Base-by-base conservation (phyloP, 192 early-diverging fungal genomes). In the Funneliformis geosporum region DNA sequence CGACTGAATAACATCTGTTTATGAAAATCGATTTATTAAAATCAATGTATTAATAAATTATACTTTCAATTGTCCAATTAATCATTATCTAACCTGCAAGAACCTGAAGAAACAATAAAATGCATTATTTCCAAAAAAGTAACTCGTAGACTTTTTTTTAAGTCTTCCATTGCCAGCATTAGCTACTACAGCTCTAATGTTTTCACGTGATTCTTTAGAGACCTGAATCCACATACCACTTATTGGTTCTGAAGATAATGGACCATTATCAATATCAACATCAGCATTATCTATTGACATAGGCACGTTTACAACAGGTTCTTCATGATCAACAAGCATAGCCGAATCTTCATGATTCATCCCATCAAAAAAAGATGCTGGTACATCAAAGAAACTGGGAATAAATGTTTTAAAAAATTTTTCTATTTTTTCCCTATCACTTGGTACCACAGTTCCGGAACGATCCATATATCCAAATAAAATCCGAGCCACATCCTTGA, bases 51-150 rank as follows among this genome's bases (percentile, higher is more conserved):
- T 33, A 33, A 33, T 33, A 33, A n/a, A 8, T 10, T 14, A 38
- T 10, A 21, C 4, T 47, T 50, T 61, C 42, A 16, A 8, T 23
- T 38, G 10, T 60, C 25, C 3, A 38, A 28, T 18, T 23, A 43
- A 67, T 40, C 8, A 11, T 23, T 33, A 8, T 33, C 38, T 75
- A 82, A 95, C 94, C 87, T 95, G 91, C 74, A 89, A 96, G 47
- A 96, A 88, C 59, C 97, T 86, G 82, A 99, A 89, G 73, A 99
- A 96, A 67, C 91, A 90, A 79, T 97, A 99, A 79, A 96, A 93
- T 23, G 81, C 87, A 70, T 85, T 93, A 82, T 98, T 98, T 40
- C 92, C 92, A 84, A 96, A 99, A 80, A 98, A 95, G 62, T 92
- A 90, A 61, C 82, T 82, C 0, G 86, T 76, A 5, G 80, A 76